Evolutionary conservation across 1,284 basidiomycete species (phyloP), one percentile per base, ranked within the genome.

Genomic region (Sporisorium graminicola): DNA sequence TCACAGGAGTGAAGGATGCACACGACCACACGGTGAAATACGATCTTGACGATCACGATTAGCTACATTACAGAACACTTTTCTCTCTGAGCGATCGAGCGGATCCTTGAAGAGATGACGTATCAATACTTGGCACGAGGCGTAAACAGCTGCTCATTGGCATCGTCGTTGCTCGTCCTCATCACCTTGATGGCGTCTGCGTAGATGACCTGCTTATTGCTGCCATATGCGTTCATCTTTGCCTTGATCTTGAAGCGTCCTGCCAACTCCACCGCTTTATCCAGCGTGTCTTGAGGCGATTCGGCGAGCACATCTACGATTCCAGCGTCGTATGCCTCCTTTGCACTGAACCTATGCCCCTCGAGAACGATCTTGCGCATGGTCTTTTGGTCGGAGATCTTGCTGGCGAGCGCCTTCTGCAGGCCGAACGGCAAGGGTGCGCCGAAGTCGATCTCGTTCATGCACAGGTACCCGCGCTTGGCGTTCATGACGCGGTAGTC

Each of bases 401-500:
- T 94, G 35, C 89, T 88, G 14, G 88, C 88, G 24, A 94, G 86
- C 43, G 95, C 86, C 5, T 89, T 88, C 5, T 90, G 88, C 79
- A 85, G 63, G 1, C 83, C 78, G 55, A 74, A 76, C 20, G 78
- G 82, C 37, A 80, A 56, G 5, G 68, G 80, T 14, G 74, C 82
- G 35, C 79, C 79, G 52, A 85, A 84, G 46, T 80, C 75, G 69
- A 84, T 84, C 51, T 98, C 95, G 84, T 97, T 97, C 94, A 97
- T 96, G 85, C 90, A 93, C 65, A 94, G 87, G 91, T 93, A 95
- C 12, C 92, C 92, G 73, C 91, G 90, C 52, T 91, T 92, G 74
- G 93, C 92, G 24, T 90, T 92, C 91, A 96, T 95, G 63, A 97
- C 89, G 35, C 95, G 90, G 86, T 94, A 96, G 86, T 98, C 95